phyloP scores from a whole-genome alignment of 2,329 filamentous ascomycete genomes.

The Penicillium nordicum region DNA sequence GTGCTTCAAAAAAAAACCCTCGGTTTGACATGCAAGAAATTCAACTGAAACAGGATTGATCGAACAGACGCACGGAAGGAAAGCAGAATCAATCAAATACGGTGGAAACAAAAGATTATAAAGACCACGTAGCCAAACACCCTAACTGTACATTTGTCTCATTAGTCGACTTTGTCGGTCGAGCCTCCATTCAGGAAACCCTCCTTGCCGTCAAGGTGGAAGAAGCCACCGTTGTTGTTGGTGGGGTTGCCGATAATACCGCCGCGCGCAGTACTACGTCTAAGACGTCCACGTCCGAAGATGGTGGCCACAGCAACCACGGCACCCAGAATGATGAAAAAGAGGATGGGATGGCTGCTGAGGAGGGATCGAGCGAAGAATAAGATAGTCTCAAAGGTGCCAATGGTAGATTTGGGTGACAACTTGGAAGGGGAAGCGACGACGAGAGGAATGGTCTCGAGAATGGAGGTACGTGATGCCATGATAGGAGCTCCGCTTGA shows the following conservation, averaged over 20 bases:
- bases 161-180: constrained; percentile 49
- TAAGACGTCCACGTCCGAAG: constrained; percentile 32
- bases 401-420: constrained; percentile 49
- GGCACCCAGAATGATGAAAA: constrained; percentile 39
- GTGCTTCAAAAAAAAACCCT: constrained; percentile 20
- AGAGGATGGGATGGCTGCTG: constrained; percentile 44
- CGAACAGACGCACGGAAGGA: constrained; percentile 9
- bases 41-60: constrained; percentile 9
- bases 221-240: constrained; percentile 41
- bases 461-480: constrained; percentile 81
- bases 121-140: constrained; percentile 25
- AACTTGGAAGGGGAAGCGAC: constrained; percentile 48
- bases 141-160: constrained; percentile 32
- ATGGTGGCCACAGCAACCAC: constrained; percentile 34
- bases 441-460: constrained; percentile 67
- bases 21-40: constrained; percentile 20
- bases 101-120: constrained; percentile 24
- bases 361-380: constrained; percentile 46
- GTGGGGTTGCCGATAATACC: constrained; percentile 35
- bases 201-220: constrained; percentile 49
- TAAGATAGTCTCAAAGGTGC: constrained; percentile 46
- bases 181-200: constrained; percentile 43
- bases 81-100: constrained; percentile 23
- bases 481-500: constrained; percentile 86
- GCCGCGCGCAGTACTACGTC: constrained; percentile 30